Evolutionary conservation across 2,329 filamentous ascomycete species (phyloP), one percentile per base, ranked within the genome.

Genomic region (Tothia fuscella): DNA sequence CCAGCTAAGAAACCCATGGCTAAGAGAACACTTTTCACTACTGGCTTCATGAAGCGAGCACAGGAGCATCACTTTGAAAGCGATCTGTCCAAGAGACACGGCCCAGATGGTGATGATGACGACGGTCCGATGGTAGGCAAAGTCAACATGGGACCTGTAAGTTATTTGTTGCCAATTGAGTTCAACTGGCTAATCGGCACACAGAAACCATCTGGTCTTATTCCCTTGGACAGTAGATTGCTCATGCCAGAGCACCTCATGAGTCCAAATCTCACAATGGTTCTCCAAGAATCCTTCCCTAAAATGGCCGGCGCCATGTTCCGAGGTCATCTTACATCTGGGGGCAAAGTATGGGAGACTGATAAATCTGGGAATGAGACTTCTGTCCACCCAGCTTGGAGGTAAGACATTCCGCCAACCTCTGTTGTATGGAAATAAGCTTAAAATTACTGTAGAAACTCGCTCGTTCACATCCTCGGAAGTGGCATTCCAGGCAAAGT

Each of bases 381-480:
- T 30, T 53, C 58, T 6, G 55, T 61, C 19, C 63, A 66, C 9
- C 62, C 61, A 0, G 59, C 62, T 22, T 66, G 60, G 47, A 56
- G 65, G 38, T 66, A 65, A 47, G 58, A 60, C 5, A 57, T 63
- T 16, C 51, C 61, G 6, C 63, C 68, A 39, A 45, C 63, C 31
- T 49, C 55, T 12, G 51, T 25, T 26, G 28, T n/a, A n/a, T n/a
- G n/a, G n/a, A n/a, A n/a, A n/a, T n/a, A 9, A 7, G 16, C 31
- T 34, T 12, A 17, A 19, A 14, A 17, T 7, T 7, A 19, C 31
- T 12, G 20, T 16, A 19, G 16, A 10, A 19, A 34, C 16, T 19
- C 31, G 7, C 31, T 19, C 31, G 16, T n/a, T n/a, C n/a, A n/a
- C n/a, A n/a, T n/a, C n/a, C n/a, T n/a, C n/a, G n/a, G n/a, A n/a